Base-by-base conservation (phyloP, 371 early-diverging fungal species). In the Mortierella polycephala region DNA sequence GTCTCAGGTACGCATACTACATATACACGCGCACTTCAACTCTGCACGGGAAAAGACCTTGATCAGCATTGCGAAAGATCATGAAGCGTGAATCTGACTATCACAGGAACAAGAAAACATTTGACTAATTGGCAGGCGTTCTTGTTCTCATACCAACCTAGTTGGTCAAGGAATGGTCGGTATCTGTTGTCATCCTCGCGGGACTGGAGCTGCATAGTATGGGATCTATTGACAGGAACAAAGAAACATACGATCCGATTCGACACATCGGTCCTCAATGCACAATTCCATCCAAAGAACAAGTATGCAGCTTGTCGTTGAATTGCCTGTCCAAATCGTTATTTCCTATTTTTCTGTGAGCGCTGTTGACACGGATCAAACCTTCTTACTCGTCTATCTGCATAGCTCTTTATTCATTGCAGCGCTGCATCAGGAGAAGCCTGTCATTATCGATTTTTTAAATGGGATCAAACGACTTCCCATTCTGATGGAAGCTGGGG, bases 131-230 rank as follows among this genome's bases (percentile, higher is more conserved):
- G n/a, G n/a, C n/a, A n/a, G n/a, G n/a, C n/a, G n/a, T n/a, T n/a
- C 37, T 16, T 18, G 44, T 23, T 57, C 12, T 1, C 30, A 12
- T 53, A 39, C 40, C 50, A 12, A 8, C 40, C 42, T 62, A 92
- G 93, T 55, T 92, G 93, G 93, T 89, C 91, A 21, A 84, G 86
- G 30, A 90, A 89, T 59, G 92, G 93, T 14, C 83, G 90, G 21
- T 90, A 85, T 75, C 69, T 94, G 7, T 69, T 94, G 44, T 89
- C 92, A 1, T 86, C 87, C 5, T 91, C 92, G 45, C 88, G 86
- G 60, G 95, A 92, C 56, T 95, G 96, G 88, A 90, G 88, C 39
- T 93, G 94, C 64, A 91, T 96, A n/a, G 81, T 95, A 13, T 97
- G 97, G 96, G 96, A 97, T 80, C 68, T 96, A 30, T 60, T 85